phyloP scores from a whole-genome alignment of 2,329 filamentous ascomycete species.

The Botrytis aclada region DNA sequence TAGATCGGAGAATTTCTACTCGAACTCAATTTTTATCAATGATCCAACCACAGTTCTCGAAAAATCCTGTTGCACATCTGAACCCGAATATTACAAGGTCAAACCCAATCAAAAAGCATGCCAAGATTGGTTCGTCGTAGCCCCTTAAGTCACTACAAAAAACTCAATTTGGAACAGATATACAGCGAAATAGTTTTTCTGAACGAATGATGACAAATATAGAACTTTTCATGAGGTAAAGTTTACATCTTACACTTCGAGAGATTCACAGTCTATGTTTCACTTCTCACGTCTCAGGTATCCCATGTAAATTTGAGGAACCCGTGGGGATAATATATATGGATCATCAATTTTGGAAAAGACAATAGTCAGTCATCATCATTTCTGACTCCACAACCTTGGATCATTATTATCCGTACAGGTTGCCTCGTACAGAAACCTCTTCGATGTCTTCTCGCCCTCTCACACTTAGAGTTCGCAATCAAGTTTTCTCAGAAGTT shows the following conservation, averaged over 20 bases:
- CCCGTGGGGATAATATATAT: not conserved
- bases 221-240: no score
- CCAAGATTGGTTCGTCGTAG: not conserved
- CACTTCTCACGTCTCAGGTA: no score
- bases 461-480: rapidly evolving
- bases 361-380: not conserved
- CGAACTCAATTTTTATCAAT: not conserved
- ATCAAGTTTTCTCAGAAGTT: not conserved
- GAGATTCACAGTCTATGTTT: not conserved
- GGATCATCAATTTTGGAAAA: not conserved
- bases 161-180: rapidly evolving
- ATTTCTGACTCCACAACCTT: not conserved
- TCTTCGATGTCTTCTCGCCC: not conserved
- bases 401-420: not conserved
- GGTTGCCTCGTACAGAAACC: not conserved
- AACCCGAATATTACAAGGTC: not conserved
- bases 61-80: not conserved
- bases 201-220: not conserved
- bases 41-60: not conserved
- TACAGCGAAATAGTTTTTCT: not conserved
- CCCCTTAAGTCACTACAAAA: not conserved
- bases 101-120: not conserved
- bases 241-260: not conserved
- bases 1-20: no score
- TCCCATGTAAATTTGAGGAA: rapidly evolving